These are phyloP conservation scores for Xylaria sp. DNA, from an alignment of 2,329 filamentous ascomycete species.

Conservation along the genomic window DNA sequence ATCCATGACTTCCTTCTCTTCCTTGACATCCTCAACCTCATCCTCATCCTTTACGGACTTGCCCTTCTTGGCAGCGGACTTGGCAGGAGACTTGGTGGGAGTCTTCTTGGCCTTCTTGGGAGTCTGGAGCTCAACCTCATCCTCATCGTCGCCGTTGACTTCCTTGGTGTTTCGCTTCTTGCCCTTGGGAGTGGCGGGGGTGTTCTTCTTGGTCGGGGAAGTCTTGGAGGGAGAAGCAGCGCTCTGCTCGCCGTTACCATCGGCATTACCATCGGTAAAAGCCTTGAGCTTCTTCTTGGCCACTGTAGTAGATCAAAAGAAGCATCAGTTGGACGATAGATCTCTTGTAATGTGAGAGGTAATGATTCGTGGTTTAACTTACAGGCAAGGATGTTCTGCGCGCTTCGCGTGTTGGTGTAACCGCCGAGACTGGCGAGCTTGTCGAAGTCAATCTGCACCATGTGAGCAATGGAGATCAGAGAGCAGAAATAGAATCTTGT, in stretches of 20 bases:
- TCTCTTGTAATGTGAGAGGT: neutral
- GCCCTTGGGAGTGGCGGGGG: neutral
- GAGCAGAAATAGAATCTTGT: neutral
- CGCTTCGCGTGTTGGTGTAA: constrained; percentile 36
- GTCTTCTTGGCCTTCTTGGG: constrained; percentile 11
- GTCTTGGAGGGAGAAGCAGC: neutral
- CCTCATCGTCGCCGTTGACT: neutral
- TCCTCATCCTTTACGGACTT: neutral
- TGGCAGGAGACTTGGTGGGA: neutral
- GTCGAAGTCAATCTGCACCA: constrained; percentile 33
- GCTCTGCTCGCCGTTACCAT: neutral
- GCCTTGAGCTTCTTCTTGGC: constrained; percentile 20
- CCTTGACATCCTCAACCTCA: neutral
- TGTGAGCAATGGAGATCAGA: neutral
- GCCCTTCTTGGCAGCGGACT: constrained; percentile 4
- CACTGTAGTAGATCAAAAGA: neutral
- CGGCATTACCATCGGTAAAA: neutral
- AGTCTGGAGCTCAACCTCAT: neutral
- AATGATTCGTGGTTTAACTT: constrained; percentile 8
- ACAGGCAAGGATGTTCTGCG: constrained; percentile 33
- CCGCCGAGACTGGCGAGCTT: constrained; percentile 39
- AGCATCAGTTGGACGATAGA: neutral
- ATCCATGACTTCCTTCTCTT: neutral
- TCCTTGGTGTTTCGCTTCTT: constrained; percentile 13
- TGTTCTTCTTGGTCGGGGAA: neutral